These are phyloP conservation scores for Hypsizygus ulmarius DNA, from an alignment of 1,284 basidiomycete species.

Conservation along the genomic window DNA sequence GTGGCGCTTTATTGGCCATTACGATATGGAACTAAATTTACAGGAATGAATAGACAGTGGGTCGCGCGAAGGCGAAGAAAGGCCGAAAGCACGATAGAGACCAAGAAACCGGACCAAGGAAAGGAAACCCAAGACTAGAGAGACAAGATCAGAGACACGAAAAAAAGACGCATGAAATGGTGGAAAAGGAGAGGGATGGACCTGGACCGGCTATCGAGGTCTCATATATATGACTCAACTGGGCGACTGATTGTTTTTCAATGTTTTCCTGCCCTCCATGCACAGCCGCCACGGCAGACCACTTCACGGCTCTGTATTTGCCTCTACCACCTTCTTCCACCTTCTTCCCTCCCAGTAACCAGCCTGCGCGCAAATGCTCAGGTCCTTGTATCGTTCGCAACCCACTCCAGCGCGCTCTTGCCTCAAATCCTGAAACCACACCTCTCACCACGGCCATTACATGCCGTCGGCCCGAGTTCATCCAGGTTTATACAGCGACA, in stretches of 20 bases:
- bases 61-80: constrained; percentile 19
- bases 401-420: too few species aligned
- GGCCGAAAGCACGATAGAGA: constrained; percentile 20
- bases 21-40: constrained; percentile 32
- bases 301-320: too few species aligned
- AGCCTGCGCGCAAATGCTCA: too few species aligned
- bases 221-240: constrained; percentile 7
- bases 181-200: constrained; percentile 7
- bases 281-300: too few species aligned
- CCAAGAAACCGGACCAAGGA: constrained; percentile 21
- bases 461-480: constrained; percentile 14
- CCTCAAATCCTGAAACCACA: background rate
- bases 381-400: too few species aligned
- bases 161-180: constrained; percentile 24
- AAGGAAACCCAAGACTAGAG: constrained; percentile 22
- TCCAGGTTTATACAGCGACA: background rate
- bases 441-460: constrained; percentile 15
- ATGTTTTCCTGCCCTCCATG: background rate
- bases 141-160: constrained; percentile 25
- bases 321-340: background rate
- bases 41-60: constrained; percentile 21
- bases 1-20: constrained; percentile 47
- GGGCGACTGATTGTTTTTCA: background rate
- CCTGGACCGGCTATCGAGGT: constrained; percentile 1
- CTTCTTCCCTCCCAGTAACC: background rate